A percentile compares a stretch with the other conserved stretches of the same genome.
Conservation (phyloP, 2,329 filamentous ascomycete genomes). For the Cladosporium velox region DNA sequence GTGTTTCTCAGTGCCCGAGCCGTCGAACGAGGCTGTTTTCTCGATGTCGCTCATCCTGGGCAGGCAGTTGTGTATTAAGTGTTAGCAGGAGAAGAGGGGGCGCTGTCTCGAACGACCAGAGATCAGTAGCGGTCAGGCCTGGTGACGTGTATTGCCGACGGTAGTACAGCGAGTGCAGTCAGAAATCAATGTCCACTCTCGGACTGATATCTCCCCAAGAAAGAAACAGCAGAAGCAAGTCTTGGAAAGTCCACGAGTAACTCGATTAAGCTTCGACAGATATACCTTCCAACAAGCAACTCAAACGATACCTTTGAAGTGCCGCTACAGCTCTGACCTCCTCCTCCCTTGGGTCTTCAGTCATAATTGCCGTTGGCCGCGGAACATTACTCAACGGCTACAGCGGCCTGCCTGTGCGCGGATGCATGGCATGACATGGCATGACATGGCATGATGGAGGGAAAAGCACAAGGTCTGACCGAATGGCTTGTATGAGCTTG, state of each 20-base stretch:
- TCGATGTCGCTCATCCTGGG: conserved; percentile 22
- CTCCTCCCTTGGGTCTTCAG: background rate
- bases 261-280: background rate
- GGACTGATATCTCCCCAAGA: background rate
- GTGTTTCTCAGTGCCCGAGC: conserved; percentile 3
- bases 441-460: background rate
- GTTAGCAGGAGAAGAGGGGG: background rate
- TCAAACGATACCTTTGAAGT: background rate
- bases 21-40: conserved; percentile 19
- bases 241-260: background rate
- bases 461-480: background rate
- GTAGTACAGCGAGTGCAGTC: background rate
- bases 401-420: background rate
- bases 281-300: background rate
- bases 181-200: background rate
- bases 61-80: background rate
- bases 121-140: background rate
- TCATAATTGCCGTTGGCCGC: background rate
- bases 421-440: conserved; percentile 1
- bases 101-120: background rate
- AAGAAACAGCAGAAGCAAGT: background rate
- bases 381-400: background rate
- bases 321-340: too few species aligned
- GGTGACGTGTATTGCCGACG: background rate
- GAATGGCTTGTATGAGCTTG: conserved; percentile 8